Base-by-base conservation (phyloP, 2,329 filamentous ascomycete species). In the Basipetospora chlamydospora region DNA sequence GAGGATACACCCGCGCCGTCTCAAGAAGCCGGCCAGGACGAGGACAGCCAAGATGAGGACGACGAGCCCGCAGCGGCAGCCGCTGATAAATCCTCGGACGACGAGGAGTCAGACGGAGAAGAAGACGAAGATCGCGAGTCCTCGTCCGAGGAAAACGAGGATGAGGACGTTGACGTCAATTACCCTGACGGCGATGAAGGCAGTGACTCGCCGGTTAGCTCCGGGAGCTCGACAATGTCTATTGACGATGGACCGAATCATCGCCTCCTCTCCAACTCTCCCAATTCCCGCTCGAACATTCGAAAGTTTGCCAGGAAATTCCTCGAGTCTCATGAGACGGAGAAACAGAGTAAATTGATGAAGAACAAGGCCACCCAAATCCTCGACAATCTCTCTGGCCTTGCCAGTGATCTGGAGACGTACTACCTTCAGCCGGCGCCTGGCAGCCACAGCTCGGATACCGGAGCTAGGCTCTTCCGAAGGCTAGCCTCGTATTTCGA, bases 401-500 rank as follows among this genome's bases (percentile, higher is more conserved):
- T 98, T 25, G 82, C 84, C 2, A 60, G 63, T 3, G 73, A 88
- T 15, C 77, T 95, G 26, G 73, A 80, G 43, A 52, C 58, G 1
- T 85, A 79, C 50, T 93, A 88, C 52, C 60, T 78, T 10, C 30
- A 39, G 25, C 35, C 35, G 10, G 65, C 63, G 2, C 54, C 66
- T 1, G 58, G 59, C 5, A 64, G 60, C 29, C 47, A 64, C 9
- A 53, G 58, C 4, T 51, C 59, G 2, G 57, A 63, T 15, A 58
- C 70, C 28, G 84, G 81, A 9, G 62, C 67, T 22, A 60, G 67
- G 3, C 63, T 94, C 1, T 96, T 96, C 57, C 63, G 67, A 22
- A 73, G 70, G 35, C 62, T 98, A 40, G 84, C 86, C 1, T 70
- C 72, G 3, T 87, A 90, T 50, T 98, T 98, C 47, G 80, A 92